phyloP scores from a whole-genome alignment of 768 basidiomycete species.

The Russula abietina region DNA sequence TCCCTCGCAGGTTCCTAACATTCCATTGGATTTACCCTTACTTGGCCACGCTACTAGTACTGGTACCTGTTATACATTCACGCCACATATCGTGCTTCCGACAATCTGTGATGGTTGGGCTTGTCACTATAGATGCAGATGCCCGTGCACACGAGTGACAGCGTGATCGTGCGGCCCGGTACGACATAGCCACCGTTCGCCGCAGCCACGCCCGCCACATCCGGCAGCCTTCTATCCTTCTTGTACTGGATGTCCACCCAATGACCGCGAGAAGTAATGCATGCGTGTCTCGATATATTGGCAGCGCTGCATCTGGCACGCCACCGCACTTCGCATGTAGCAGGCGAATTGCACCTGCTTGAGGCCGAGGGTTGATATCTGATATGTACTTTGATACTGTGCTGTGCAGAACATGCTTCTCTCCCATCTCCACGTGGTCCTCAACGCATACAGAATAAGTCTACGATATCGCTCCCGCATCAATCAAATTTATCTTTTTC shows the following conservation, averaged over 20 bases:
- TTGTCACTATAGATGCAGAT: background rate
- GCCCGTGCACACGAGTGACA: too few relatives aligned
- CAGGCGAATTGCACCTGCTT: background rate
- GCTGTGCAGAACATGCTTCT: background rate
- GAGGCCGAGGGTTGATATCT: background rate
- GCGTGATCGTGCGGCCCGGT: background rate
- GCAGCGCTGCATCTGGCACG: background rate
- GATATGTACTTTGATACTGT: background rate
- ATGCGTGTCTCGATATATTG: background rate
- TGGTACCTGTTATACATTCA: background rate
- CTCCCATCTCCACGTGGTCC: background rate
- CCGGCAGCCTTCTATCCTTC: background rate
- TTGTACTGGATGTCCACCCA: background rate
- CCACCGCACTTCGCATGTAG: background rate
- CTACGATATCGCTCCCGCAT: background rate
- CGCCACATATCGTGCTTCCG: background rate
- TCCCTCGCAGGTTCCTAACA: too few relatives aligned
- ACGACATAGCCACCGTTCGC: background rate
- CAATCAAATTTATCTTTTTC: too few relatives aligned
- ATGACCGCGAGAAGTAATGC: background rate
- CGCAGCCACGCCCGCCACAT: background rate
- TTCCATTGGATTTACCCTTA: too few relatives aligned
- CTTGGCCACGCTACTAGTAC: too few relatives aligned
- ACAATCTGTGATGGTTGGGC: background rate
- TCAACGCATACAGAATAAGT: background rate